Evolutionary conservation across 257 asterid species (phyloP), one percentile per base, ranked within the genome.

Genomic region (Leptodermis oblonga): DNA sequence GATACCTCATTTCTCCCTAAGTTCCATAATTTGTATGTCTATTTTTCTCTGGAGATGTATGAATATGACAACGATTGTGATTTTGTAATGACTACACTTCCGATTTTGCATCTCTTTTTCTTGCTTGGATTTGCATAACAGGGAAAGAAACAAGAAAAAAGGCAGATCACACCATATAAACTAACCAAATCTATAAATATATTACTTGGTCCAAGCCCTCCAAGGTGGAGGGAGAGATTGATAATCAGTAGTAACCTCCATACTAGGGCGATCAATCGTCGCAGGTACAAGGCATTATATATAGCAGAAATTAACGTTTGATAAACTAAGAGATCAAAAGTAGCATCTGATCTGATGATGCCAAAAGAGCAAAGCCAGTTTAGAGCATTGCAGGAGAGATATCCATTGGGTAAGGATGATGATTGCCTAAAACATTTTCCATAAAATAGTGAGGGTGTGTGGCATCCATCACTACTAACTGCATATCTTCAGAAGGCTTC

Each of bases 401-500:
- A 65, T 93, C 97, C 90, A 87, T 86, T 0, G 98, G 78, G 23
- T 78, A 93, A 28, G 95, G 88, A 58, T n/a, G n/a, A n/a, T n/a
- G n/a, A n/a, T 85, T 82, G 33, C 90, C 95, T 25, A 88, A 54
- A 41, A 87, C 90, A 34, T 76, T 84, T 70, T 88, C 95, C 90
- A 90, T 82, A 80, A 86, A 90, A 69, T 86, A 87, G 70, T 83
- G 91, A 26, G 83, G 88, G 46, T 86, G 88, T 3, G 86, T 62
- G 6, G 95, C 93, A 68, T 93, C 98, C 98, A 93, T 90, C 72
- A 88, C 96, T 55, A 93, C 95, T 52, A 93, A 87, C 77, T 90
- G 98, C 95, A 90, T 84, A 18, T 93, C 98, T 73, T 93, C 98
- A 0, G 98, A 87, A 0, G 98, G 98, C 70, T 93, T 93, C 98